Evolutionary conservation across 2,329 filamentous ascomycete genomes (phyloP), one percentile per base, ranked within the genome.

Genomic region (Paraconiothyrium sp.): DNA sequence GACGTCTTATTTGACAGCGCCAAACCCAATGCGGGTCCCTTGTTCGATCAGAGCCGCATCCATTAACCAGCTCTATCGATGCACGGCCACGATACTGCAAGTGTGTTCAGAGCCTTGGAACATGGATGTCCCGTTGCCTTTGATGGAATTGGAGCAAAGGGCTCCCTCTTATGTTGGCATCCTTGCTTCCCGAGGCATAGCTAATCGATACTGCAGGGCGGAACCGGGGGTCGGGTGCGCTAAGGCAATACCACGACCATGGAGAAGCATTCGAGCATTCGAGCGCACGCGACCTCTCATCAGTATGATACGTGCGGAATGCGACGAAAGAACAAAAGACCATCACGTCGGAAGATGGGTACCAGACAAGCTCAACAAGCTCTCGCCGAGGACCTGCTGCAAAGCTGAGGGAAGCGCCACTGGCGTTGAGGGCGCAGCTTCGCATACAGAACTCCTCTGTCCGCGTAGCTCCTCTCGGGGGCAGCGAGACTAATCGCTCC

Each of bases 1-100:
- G 54, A 56, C 54, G 54, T 56, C 54, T 47, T 56, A 46, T 41
- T 47, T 14, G 22, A 14, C 4, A 14, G n/a, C 54, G 22, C 50
- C 22, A 54, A 16, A 8, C 35, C 50, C 22, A 3, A 54, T 43
- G 20, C 47, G 47, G 47, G 11, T 50, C 11, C 27, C 4, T 27
- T 24, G 9, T 35, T 50, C 30, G 47, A 35, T 50, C 8, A 20
- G 14, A 50, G 9, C 24, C 11, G 37, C 37, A 39, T 39, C 37
- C 30, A 16, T 34, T 20, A 27, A 13, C 20, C n/a, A 35, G 20
- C n/a, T 44, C n/a, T 16, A 44, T 44, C 8, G 41, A 44, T 44
- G 16, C 9, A 16, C 16, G 16, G n/a, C 20, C n/a, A 10, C 16
- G n/a, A 44, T 44, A 8, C 48, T 35, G 20, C 27, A 22, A 39